Base-by-base conservation (phyloP, 2,329 filamentous ascomycete species). In the Daldinia eschscholtzii region DNA sequence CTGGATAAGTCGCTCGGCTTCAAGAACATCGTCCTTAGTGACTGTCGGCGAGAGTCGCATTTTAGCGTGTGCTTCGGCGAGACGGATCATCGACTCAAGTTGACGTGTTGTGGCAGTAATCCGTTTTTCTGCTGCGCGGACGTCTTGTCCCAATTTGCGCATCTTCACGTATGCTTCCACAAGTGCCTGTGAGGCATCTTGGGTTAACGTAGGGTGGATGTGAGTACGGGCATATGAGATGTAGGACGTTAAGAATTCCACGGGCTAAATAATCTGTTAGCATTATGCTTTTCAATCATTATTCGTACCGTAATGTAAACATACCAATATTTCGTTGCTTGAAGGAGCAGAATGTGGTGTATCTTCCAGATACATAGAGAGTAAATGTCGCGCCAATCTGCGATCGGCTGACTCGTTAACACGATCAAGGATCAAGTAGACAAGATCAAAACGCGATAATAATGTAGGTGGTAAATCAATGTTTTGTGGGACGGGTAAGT, bases 51-150 rank as follows among this genome's bases (percentile, higher is more conserved):
- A 89, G 4, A 99, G 88, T 3, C 96, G 92, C 97, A 99, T 99
- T 81, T 98, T 98, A 57, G 96, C 97, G 81, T 99, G 97, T 0
- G 94, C 96, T 83, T 99, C 96, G 1, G 94, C 84, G 2, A 99
- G 91, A 69, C 96, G 95, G 78, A 99, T 98, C 97, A 99, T 99
- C 52, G 92, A 96, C 82, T 99, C 97, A 5, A 99, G 87, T 81
- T 99, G 96, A 78, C 96, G 89, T 0, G 97, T 99, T 2, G 96
- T 99, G 44, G 96, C 96, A 0, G 96, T 99, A 82, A 99, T 99
- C 73, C 96, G 93, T 80, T 97, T 95, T 81, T 99, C 97, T 2
- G 93, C 89, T 2, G 94, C 88, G 56, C 95, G 93, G 39, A 95
- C 91, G 75, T 94, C 92, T 74, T 94, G 91, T 53, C 96, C 96